These are phyloP conservation scores for Sanguinoderma infundibulare DNA, from an alignment of 1,284 basidiomycete species.

Conservation along the genomic window DNA sequence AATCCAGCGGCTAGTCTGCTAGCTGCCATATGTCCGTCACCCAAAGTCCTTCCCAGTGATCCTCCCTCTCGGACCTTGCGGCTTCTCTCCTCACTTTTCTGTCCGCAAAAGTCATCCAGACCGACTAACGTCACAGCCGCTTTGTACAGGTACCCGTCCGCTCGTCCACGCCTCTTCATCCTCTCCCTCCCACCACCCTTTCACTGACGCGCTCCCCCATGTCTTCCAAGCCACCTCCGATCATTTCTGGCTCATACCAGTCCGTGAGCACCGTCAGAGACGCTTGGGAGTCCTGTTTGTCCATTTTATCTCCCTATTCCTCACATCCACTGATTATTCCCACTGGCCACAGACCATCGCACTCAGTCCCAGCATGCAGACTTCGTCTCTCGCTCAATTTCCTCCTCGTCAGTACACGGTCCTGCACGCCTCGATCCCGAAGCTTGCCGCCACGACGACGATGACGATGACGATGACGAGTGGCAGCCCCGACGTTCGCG, in stretches of 20 bases:
- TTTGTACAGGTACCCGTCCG: too few species aligned
- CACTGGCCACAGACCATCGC: slow-evolving; percentile 55
- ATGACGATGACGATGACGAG: slow-evolving; percentile 32
- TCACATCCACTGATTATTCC: background rate
- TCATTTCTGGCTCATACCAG: slow-evolving; percentile 50
- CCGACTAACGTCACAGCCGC: background rate
- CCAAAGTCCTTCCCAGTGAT: background rate
- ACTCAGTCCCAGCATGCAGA: slow-evolving; percentile 65
- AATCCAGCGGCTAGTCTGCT: background rate
- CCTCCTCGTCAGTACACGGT: slow-evolving; percentile 42
- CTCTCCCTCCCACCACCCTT: slow-evolving; percentile 12
- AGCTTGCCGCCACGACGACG: slow-evolving; percentile 38
- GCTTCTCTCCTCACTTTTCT: slow-evolving; percentile 3
- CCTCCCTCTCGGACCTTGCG: slow-evolving; percentile 17
- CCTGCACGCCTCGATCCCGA: slow-evolving; percentile 38
- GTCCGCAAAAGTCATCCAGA: background rate
- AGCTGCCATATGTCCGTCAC: slow-evolving; percentile 1
- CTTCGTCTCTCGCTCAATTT: slow-evolving; percentile 54
- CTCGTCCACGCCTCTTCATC: background rate
- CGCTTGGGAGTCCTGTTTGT: slow-evolving; percentile 50
- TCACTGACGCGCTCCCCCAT: slow-evolving; percentile 35
- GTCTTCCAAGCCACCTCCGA: slow-evolving; percentile 48
- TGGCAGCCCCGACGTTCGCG: slow-evolving; percentile 10
- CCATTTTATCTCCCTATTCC: slow-evolving; percentile 36
- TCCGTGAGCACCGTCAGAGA: slow-evolving; percentile 58